Conservation (phyloP, 345 rosid species). For the Syzygium aqueum region DNA sequence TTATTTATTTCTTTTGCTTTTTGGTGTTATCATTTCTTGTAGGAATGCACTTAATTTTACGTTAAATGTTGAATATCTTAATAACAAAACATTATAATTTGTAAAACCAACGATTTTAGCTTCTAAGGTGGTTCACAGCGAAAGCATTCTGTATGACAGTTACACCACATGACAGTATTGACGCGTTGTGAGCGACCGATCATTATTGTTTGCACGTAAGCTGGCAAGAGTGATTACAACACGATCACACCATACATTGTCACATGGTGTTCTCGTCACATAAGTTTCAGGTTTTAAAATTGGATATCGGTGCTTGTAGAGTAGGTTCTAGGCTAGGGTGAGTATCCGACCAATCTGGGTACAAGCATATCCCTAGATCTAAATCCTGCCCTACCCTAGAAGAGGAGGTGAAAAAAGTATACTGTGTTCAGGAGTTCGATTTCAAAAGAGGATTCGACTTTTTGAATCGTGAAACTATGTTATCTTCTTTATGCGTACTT, state of each 20-base stretch:
- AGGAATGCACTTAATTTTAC: neutral
- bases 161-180: neutral
- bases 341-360: neutral
- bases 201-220: neutral
- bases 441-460: neutral
- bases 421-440: neutral
- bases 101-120: neutral
- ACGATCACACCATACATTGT: neutral
- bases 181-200: neutral
- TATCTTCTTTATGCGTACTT: neutral
- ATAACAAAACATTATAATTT: neutral
- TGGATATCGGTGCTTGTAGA: neutral
- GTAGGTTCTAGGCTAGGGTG: neutral
- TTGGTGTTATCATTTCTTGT: neutral
- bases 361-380: neutral
- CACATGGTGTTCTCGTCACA: neutral
- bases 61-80: neutral
- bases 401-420: neutral
- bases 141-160: neutral
- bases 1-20: neutral
- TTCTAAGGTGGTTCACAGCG: neutral
- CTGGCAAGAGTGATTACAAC: neutral
- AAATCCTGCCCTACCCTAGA: neutral
- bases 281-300: neutral
- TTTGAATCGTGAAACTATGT: neutral